Evolutionary conservation across 1,139 yeast genomes (phyloP).

Genomic region (Saccharomyces hybrid): DNA sequence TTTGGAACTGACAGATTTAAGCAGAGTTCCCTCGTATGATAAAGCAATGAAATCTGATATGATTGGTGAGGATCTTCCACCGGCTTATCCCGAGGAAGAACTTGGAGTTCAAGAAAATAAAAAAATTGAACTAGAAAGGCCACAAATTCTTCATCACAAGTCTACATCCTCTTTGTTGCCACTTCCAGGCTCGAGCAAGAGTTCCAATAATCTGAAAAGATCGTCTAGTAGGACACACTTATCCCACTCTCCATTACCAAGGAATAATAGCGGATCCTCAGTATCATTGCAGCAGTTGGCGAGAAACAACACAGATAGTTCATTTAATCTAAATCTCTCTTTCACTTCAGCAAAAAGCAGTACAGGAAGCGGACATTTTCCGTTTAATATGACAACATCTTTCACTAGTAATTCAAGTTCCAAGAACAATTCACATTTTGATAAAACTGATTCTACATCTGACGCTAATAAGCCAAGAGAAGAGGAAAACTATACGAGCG

Average conservation of each 20-base stretch:
- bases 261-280: slow-evolving; percentile 20
- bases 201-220: slow-evolving; percentile 14
- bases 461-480: not conserved
- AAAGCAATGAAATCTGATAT: slow-evolving; percentile 56
- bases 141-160: slow-evolving; percentile 16
- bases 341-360: slow-evolving; percentile 13
- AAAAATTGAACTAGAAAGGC: slow-evolving; percentile 14
- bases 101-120: slow-evolving; percentile 3
- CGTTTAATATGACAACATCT: slow-evolving; percentile 26
- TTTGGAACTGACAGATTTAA: slow-evolving; percentile 42
- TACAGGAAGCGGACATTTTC: slow-evolving; percentile 18
- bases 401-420: slow-evolving; percentile 6
- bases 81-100: slow-evolving; percentile 42
- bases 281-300: slow-evolving; percentile 16
- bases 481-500: slow-evolving; percentile 1
- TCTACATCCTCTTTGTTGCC: slow-evolving; percentile 15
- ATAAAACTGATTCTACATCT: not conserved
- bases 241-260: not conserved
- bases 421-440: not conserved
- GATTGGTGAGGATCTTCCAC: slow-evolving; percentile 48
- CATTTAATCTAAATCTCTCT: slow-evolving; percentile 6
- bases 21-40: slow-evolving; percentile 74
- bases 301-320: slow-evolving; percentile 10
- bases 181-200: slow-evolving; percentile 10
- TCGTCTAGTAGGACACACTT: not conserved